Evolutionary conservation across 371 early-diverging fungal genomes (phyloP), one percentile per base, ranked within the genome.

Genomic region (Mucor plumbeus): DNA sequence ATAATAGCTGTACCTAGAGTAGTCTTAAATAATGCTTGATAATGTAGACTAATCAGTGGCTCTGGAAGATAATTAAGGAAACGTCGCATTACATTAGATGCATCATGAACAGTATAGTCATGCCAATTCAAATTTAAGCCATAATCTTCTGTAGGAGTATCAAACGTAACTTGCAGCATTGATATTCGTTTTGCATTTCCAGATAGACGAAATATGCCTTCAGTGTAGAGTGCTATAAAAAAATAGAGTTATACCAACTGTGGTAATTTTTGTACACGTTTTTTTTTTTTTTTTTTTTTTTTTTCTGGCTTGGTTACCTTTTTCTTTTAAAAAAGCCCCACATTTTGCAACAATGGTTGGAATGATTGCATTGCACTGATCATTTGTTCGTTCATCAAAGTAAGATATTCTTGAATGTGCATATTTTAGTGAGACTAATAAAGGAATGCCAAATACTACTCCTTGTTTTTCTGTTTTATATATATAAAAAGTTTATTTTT

Each of bases 41-140:
- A 83, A 31, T 83, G 75, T 9, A 80, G 63, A 5, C 81, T 75
- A 63, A 90, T 87, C 47, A 90, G 82, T 15, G 88, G 86, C 38
- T 87, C 85, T 40, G 88, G 88, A 15, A 90, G 71, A 66, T 83
- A 77, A 63, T 87, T 88, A n/a, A 90, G 74, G 64, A 84, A 90
- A 54, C 90, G 80, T 11, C 86, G 81, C 67, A 90, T 75, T n/a
- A 88, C 80, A 70, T 85, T 87, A 11, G 88, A 87, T 39, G 88
- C 90, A 73, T 90, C 90, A 64, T 87, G 87, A 11, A 86, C 85
- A 8, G 85, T 85, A 74, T 79, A 89, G 14, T 79, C 84, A 36
- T 73, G 65, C 87, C 88, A 88, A 62, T 83, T 82, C 19, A 87
- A 63, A 36, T 77, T 71, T 10, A 78, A 67, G 14, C 88, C 88